phyloP scores from a whole-genome alignment of 2,329 filamentous ascomycete species.

The Ophiostoma piceae region DNA sequence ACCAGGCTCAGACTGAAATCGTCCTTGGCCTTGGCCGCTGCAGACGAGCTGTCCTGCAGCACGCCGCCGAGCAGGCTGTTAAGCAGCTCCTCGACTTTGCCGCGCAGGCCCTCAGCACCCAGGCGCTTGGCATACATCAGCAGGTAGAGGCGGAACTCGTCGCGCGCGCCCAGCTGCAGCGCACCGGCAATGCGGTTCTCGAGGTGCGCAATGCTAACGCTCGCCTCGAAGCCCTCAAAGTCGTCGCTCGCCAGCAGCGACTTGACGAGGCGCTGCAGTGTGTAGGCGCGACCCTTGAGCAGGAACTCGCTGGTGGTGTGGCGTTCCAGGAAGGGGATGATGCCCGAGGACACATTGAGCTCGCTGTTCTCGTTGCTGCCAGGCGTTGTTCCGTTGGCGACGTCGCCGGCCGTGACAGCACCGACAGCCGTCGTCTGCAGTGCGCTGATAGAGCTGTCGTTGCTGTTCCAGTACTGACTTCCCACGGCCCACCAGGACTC shows the following conservation, averaged over 20 bases:
- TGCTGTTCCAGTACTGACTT: slow-evolving; percentile 98
- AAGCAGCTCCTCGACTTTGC: slow-evolving; percentile 89
- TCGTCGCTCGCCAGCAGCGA: slow-evolving; percentile 80
- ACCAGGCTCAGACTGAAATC: background rate
- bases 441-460: slow-evolving; percentile 80
- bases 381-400: background rate
- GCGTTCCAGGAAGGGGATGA: slow-evolving; percentile 87
- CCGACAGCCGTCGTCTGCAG: slow-evolving; percentile 67
- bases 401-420: slow-evolving; percentile 46
- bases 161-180: slow-evolving; percentile 73
- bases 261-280: slow-evolving; percentile 87
- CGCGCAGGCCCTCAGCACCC: slow-evolving; percentile 77
- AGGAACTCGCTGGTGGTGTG: slow-evolving; percentile 92
- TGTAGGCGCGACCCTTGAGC: slow-evolving; percentile 85
- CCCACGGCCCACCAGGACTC: slow-evolving; percentile 98
- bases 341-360: slow-evolving; percentile 77
- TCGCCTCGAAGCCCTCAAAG: slow-evolving; percentile 85
- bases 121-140: slow-evolving; percentile 97
- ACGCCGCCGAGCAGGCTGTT: slow-evolving; percentile 73
- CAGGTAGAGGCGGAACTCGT: slow-evolving; percentile 92
- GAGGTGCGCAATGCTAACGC: slow-evolving; percentile 86
- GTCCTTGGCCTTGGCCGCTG: background rate
- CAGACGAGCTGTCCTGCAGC: slow-evolving; percentile 45
- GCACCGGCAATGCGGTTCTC: slow-evolving; percentile 93
- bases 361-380: slow-evolving; percentile 51